Percentiles rank a stretch among this genome's conserved stretches.
These are phyloP conservation scores for Anthoceros angustus DNA, from an alignment of 225 moss, liverwort and hornwort species.

Conservation along the genomic window DNA sequence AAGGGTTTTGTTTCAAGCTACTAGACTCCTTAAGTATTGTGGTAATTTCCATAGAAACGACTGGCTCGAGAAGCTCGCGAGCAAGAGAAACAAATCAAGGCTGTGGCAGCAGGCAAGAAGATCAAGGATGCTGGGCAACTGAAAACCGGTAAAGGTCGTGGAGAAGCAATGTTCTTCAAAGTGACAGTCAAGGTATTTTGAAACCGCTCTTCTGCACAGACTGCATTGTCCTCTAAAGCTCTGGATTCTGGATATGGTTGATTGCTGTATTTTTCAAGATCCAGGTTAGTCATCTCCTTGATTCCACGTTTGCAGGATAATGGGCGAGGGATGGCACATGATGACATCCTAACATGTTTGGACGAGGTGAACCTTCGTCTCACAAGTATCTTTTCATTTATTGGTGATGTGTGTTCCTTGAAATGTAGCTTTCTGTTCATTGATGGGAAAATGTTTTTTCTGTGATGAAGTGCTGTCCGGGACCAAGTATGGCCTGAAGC, in stretches of 20 bases:
- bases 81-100: slow-evolving; percentile 89
- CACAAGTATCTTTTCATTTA: slow-evolving; percentile 9
- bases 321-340: slow-evolving; percentile 91
- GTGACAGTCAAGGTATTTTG: slow-evolving; percentile 77
- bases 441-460: background rate
- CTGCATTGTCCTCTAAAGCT: background rate
- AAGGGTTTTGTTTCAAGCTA: background rate
- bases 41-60: slow-evolving; percentile 40
- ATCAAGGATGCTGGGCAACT: slow-evolving; percentile 37
- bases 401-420: background rate
- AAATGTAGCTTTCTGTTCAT: background rate
- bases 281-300: background rate
- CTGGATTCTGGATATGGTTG: background rate
- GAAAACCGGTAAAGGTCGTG: slow-evolving; percentile 61
- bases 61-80: slow-evolving; percentile 87
- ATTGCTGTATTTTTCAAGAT: too few relatives aligned
- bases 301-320: slow-evolving; percentile 44
- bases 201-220: background rate
- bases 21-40: background rate
- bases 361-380: slow-evolving; percentile 38
- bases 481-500: slow-evolving; percentile 93
- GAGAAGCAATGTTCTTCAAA: slow-evolving; percentile 84
- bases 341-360: slow-evolving; percentile 97
- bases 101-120: slow-evolving; percentile 81
- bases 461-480: slow-evolving; percentile 64